A percentile compares a stretch with the other conserved stretches of the same genome.
These are phyloP conservation scores for Termitomyces sp. DNA, from an alignment of 768 basidiomycete species.

Conservation along the genomic window DNA sequence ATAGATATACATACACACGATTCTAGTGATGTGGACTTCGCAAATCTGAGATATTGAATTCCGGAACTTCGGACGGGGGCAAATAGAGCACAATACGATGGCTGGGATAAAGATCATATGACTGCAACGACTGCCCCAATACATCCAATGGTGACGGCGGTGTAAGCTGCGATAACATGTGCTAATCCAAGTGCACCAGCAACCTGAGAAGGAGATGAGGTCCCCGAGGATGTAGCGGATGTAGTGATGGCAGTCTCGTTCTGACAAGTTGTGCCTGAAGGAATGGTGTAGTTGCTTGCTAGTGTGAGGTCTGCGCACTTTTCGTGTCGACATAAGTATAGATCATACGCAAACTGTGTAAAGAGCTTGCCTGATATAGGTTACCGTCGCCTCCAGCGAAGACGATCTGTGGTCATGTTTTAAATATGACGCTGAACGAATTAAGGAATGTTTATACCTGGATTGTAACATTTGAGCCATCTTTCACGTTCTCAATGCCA, in stretches of 20 bases:
- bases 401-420: neutral
- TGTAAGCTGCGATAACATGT: neutral
- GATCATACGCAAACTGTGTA: neutral
- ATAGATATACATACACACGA: neutral
- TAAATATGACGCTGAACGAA: neutral
- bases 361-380: neutral
- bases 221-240: neutral
- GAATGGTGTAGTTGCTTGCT: slow-evolving; percentile 39
- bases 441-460: slow-evolving; percentile 26
- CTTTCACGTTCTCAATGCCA: slow-evolving; percentile 36
- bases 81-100: too few relatives aligned
- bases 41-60: slow-evolving; percentile 1
- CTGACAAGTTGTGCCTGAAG: slow-evolving; percentile 33
- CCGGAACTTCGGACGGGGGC: too few relatives aligned
- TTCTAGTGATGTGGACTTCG: neutral
- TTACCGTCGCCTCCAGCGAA: slow-evolving; percentile 1
- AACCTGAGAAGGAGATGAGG: neutral
- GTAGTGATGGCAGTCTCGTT: slow-evolving; percentile 22
- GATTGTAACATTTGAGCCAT: slow-evolving; percentile 69
- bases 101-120: neutral
- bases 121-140: neutral
- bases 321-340: neutral
- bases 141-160: neutral
- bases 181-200: neutral
- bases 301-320: slow-evolving; percentile 77